Evolutionary conservation across 495 filamentous ascomycete species (phyloP), one percentile per base, ranked within the genome.

Genomic region (Pyrenula massariospora): DNA sequence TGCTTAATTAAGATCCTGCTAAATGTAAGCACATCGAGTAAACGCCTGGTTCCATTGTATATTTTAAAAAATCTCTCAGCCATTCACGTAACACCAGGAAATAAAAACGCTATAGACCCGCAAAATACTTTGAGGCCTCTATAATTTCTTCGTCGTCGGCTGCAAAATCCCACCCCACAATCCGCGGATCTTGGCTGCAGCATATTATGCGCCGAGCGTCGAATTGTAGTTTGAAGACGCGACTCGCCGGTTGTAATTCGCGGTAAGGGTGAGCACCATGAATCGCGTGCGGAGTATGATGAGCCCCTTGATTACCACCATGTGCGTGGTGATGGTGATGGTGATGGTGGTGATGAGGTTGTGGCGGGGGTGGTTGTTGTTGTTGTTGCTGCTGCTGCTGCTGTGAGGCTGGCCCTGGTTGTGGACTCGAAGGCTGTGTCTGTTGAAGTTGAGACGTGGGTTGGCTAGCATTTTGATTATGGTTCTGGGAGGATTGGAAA

Each of bases 191-290:
- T 63, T 96, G 90, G 52, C 85, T 89, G 61, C 92, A 95, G 70
- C 91, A 95, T 55, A 98, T 87, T 66, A 98, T 95, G 65, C 91
- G 84, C 50, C 92, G 79, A 0, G 91, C 85, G 64, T 98, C 93
- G 62, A 96, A 98, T 72, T 98, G 94, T 23, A 97, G 76, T 70
- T 98, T 98, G 73, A 96, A 98, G n/a, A 98, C 88, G 24, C 93
- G 71, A 12, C 83, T 79, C 57, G 82, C 82, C 72, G 55, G 71
- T 57, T 25, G 53, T 19, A 53, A 12, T 53, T 22, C 22, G n/a
- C 51, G 8, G 20, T 19, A 3, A 24, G 53, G 53, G 19, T 22
- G 52, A 56, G 23, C 19, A 51, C 50, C 20, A 19, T 20, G 42
- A 56, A 66, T 22, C 65, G 67, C 15, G 61, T 58, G 23, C 11